Evolutionary conservation across 805 yeast genomes (phyloP), one percentile per base, ranked within the genome.

Genomic region (Blastobotrys attinorum): DNA sequence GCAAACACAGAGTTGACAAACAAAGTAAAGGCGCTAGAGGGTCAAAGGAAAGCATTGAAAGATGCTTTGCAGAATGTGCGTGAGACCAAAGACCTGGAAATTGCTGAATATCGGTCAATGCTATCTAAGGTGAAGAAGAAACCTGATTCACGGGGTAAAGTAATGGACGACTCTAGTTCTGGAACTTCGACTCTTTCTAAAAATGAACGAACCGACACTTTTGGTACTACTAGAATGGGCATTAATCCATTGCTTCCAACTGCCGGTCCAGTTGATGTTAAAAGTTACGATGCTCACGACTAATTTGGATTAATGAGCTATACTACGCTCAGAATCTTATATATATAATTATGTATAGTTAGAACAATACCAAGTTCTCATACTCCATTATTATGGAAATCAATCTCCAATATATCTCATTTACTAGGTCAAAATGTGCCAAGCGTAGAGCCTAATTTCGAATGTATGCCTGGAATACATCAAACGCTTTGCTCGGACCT

Each of bases 11-110:
- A 44, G 13, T 31, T 40, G 16, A 38, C 33, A 21, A 22, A 35
- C 44, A 44, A 42, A 44, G 40, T 47, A 40, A 48, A 47, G 36
- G 40, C 49, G 4, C 39, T 54, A 27, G 52, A 54, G 38, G 15
- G 43, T 23, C 58, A 54, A 46, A 23, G 55, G 17, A 50, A 51
- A 13, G 50, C 41, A 8, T 44, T 54, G 4, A 50, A 56, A 5
- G 42, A 49, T 22, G 58, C 58, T 4, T 38, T 54, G 39, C 29
- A 31, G 4, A 41, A 48, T 17, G 43, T 54, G 32, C 43, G 49
- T 17, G 48, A 51, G 22, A 45, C 52, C 22, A 54, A 54, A 38
- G 50, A 51, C 23, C 42, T 53, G 37, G 56, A 54, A 33, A 37
- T 51, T 29, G 45, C 31, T 6, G 47, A 51, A 29, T 47, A 47